Conservation (phyloP, 331 rosid species). For the Quercus lobata region DNA sequence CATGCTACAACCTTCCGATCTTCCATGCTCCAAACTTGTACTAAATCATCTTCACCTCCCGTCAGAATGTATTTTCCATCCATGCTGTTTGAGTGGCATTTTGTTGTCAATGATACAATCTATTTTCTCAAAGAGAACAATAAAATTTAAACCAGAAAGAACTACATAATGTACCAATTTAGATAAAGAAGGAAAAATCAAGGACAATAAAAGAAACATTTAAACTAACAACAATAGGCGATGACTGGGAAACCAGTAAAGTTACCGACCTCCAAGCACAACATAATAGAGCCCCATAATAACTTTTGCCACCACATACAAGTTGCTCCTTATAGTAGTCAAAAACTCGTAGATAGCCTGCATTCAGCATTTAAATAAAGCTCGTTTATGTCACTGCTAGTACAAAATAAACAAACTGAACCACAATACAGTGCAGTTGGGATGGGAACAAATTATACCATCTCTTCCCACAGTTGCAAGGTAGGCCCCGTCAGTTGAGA, state of each 20-base stretch:
- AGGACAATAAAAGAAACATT: constrained; percentile 13
- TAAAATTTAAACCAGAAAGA: background rate
- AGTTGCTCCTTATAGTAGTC: constrained; percentile 88
- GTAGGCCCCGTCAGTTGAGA: constrained; percentile 77
- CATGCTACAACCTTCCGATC: constrained; percentile 97
- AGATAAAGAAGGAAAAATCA: background rate
- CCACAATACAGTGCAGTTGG: constrained; percentile 6
- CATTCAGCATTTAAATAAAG: constrained; percentile 29
- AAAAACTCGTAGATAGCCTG: constrained; percentile 93
- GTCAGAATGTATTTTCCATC: constrained; percentile 95
- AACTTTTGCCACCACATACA: constrained; percentile 96
- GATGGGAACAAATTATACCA: constrained; percentile 45
- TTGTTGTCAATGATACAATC: constrained; percentile 5
- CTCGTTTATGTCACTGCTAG: background rate
- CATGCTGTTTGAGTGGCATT: constrained; percentile 44
- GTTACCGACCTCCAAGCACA: constrained; percentile 91
- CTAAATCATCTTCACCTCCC: constrained; percentile 99
- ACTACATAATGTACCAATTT: background rate
- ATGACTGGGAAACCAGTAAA: constrained; percentile 19
- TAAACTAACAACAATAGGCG: constrained; percentile 9
- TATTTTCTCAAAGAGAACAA: constrained; percentile 20
- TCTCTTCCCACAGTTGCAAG: constrained; percentile 95
- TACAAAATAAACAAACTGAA: background rate
- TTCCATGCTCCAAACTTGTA: constrained; percentile 99
- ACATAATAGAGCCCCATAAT: constrained; percentile 93